Conservation (phyloP, 2,329 filamentous ascomycete genomes). For the Phoma sp. region DNA sequence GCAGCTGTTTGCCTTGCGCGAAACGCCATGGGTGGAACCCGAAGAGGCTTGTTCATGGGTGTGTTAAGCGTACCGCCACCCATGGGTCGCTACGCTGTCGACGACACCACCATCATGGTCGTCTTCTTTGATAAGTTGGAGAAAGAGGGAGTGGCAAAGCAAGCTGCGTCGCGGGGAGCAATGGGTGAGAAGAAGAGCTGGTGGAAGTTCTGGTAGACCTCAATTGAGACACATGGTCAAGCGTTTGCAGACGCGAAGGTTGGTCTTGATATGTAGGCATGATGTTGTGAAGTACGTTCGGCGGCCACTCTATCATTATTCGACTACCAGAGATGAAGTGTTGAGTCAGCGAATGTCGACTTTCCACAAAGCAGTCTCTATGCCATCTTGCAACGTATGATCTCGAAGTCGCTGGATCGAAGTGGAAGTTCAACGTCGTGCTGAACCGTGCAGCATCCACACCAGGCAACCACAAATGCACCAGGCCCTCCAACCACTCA, state of each 20-base stretch:
- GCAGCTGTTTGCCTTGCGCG: slow-evolving; percentile 59
- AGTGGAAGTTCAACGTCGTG: neutral
- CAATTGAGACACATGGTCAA: neutral
- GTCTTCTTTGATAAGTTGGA: slow-evolving; percentile 57
- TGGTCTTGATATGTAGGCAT: too few species aligned
- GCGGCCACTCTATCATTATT: too few species aligned
- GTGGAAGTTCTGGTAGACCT: slow-evolving; percentile 16
- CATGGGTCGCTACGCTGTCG: slow-evolving; percentile 51
- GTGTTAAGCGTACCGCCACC: slow-evolving; percentile 44
- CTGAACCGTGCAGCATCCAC: neutral
- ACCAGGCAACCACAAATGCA: slow-evolving; percentile 11
- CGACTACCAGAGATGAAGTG: neutral
- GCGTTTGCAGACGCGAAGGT: neutral
- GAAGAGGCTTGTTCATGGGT: slow-evolving; percentile 49
- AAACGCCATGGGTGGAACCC: slow-evolving; percentile 60
- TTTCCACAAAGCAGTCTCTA: neutral
- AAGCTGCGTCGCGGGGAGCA: neutral
- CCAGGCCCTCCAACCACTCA: slow-evolving; percentile 2
- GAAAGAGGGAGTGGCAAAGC: neutral
- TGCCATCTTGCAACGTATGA: neutral
- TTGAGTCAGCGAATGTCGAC: neutral
- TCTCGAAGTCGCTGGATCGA: neutral
- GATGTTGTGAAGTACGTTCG: too few species aligned
- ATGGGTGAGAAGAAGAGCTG: slow-evolving; percentile 13
- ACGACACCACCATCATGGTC: slow-evolving; percentile 61